A percentile compares a stretch with the other conserved stretches of the same genome.
Conservation (phyloP, 345 rosid species). For the Lepidium aucheri region DNA sequence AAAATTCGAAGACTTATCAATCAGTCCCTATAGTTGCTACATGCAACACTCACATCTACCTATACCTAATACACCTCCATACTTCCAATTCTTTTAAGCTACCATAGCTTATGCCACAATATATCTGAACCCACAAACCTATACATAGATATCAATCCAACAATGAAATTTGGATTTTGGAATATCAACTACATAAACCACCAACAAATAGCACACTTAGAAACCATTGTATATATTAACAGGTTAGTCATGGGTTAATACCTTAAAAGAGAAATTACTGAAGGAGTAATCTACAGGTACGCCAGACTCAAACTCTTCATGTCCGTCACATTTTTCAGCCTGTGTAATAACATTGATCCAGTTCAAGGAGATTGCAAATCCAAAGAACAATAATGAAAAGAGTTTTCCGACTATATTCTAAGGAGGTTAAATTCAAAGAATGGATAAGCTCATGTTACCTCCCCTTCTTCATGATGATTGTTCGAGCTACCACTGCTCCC, state of each 20-base stretch:
- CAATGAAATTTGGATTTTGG: background rate
- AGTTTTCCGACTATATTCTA: background rate
- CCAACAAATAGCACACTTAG: background rate
- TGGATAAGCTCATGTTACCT: constrained; percentile 35
- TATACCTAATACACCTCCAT: background rate
- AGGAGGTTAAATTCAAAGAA: background rate
- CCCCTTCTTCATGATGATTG: constrained; percentile 80
- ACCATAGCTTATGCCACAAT: background rate
- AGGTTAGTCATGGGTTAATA: constrained; percentile 24
- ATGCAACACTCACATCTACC: background rate
- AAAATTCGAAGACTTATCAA: background rate
- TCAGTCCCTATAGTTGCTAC: background rate
- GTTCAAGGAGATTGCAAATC: background rate
- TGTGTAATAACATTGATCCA: constrained; percentile 30
- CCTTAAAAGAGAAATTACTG: constrained; percentile 99
- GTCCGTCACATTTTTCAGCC: constrained; percentile 81
- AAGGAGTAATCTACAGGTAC: constrained; percentile 80
- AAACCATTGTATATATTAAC: background rate
- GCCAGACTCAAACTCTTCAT: constrained; percentile 64
- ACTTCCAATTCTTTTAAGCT: background rate
- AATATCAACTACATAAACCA: background rate
- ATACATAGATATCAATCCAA: background rate
- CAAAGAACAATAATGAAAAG: background rate
- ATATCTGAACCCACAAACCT: background rate
- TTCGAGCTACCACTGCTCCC: constrained; percentile 77